These are phyloP conservation scores for Chondrostereum purpureum DNA, from an alignment of 1,284 basidiomycete genomes.

Conservation along the genomic window DNA sequence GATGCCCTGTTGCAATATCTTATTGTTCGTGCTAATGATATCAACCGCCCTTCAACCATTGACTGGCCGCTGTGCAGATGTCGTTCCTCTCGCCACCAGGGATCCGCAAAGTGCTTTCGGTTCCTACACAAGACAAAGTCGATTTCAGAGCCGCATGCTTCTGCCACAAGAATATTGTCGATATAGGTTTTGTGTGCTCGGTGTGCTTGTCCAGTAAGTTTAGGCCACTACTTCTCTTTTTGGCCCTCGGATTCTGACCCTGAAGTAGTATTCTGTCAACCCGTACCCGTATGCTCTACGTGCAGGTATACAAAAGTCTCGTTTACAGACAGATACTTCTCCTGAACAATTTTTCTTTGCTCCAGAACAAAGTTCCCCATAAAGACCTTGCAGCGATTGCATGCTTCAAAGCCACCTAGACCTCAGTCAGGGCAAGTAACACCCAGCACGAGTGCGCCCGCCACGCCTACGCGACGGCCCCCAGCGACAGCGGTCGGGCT, in stretches of 20 bases:
- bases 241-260: slow-evolving; percentile 11
- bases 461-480: slow-evolving; percentile 22
- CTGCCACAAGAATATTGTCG: slow-evolving; percentile 95
- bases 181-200: slow-evolving; percentile 96
- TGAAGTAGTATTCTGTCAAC: slow-evolving; percentile 81
- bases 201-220: slow-evolving; percentile 88
- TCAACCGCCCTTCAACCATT: slow-evolving; percentile 7
- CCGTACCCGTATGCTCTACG: slow-evolving; percentile 88
- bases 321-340: slow-evolving; percentile 10
- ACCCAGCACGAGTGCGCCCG: not conserved
- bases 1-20: slow-evolving; percentile 86
- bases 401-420: slow-evolving; percentile 39
- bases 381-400: slow-evolving; percentile 78
- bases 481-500: no score
- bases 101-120: slow-evolving; percentile 72
- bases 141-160: slow-evolving; percentile 98
- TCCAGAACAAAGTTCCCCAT: slow-evolving; percentile 88
- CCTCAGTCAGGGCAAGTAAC: slow-evolving; percentile 11
- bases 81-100: slow-evolving; percentile 83
- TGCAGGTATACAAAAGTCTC: slow-evolving; percentile 59
- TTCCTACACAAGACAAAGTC: slow-evolving; percentile 90
- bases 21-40: slow-evolving; percentile 66
- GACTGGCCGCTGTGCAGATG: slow-evolving; percentile 49
- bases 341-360: slow-evolving; percentile 4
- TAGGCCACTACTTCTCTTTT: slow-evolving; percentile 7